Base-by-base conservation (phyloP, 2,329 filamentous ascomycete species). In the Paecilomyces variotii region DNA sequence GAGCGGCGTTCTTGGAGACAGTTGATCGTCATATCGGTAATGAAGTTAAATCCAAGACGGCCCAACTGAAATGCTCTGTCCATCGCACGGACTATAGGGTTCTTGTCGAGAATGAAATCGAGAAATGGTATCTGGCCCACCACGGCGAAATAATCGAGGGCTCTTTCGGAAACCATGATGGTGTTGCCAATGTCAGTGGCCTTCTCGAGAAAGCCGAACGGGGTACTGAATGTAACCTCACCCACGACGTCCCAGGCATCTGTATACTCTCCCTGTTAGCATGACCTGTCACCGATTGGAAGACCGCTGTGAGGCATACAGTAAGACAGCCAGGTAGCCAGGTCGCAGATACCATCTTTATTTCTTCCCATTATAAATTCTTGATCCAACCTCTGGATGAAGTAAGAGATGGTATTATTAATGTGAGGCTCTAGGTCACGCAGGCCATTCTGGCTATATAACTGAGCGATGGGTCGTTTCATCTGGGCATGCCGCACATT, bases 61-160 rank as follows among this genome's bases (percentile, higher is more conserved):
- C 67, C 68, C 19, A 19, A 19, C 19, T 19, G 19, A 19, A 19
- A 19, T 19, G 19, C 19, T 19, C 19, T 19, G 19, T 19, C 19
- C 19, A 19, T 19, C 5, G 70, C 63, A 1, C 64, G 64, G 53
- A 60, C 62, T 30, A 71, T 54, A 2, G 67, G 69, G 49, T 70
- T 71, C 51, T 70, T 70, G 53, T 71, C 67, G 57, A 60, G 67
- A 53, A 61, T 58, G 55, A 57, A 72, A 65, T 68, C 68, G 9
- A 70, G 55, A 57, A 59, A 62, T 4, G 67, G 67, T 5, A 70
- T 62, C 60, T 69, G 64, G 6, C 58, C 53, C 49, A 70, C 63
- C 9, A 63, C 59, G 25, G 64, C 61, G 53, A 70, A 67, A 53
- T 70, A 70, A 30, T 63, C 60, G 12, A 70, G 53, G 11, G 62